Conservation (phyloP, 257 asterid species). For the Datura wrightii region DNA sequence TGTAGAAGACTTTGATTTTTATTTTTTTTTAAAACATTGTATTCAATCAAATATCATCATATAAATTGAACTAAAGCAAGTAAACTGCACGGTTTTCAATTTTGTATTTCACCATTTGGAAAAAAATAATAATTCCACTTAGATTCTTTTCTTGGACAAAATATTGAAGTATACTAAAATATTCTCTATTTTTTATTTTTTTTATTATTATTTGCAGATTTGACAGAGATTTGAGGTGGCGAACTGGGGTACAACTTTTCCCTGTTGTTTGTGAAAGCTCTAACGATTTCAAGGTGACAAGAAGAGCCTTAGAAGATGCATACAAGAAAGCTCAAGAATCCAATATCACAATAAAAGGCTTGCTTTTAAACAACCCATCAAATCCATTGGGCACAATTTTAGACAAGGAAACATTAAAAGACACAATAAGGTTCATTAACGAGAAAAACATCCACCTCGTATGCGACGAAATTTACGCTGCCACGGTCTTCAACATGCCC, state of each 20-base stretch:
- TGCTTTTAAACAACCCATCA: conserved; percentile 35
- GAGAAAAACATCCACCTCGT: conserved; percentile 32
- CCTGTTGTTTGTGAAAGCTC: conserved; percentile 30
- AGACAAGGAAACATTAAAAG: conserved; percentile 33
- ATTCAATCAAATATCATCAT: too few species aligned
- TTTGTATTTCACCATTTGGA: too few species aligned
- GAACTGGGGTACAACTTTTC: conserved; percentile 32
- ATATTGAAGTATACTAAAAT: background rate
- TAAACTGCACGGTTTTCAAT: too few species aligned
- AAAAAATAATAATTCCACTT: too few species aligned
- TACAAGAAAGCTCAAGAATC: conserved; percentile 30
- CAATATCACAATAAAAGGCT: conserved; percentile 29
- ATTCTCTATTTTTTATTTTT: background rate
- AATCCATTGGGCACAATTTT: conserved; percentile 35
- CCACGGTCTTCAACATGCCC: conserved; percentile 31
- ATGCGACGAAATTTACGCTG: conserved; percentile 38
- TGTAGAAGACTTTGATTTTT: too few species aligned
- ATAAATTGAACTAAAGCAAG: too few species aligned
- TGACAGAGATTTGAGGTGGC: conserved; percentile 38
- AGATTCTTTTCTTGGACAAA: too few species aligned
- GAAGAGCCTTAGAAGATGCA: conserved; percentile 29
- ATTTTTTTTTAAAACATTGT: too few species aligned
- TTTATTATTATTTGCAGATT: conserved; percentile 7
- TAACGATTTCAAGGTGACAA: conserved; percentile 30
- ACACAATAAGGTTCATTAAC: conserved; percentile 21